Percentiles rank a stretch among this genome's conserved stretches.
These are phyloP conservation scores for Multifurca ochricompacta DNA, from an alignment of 768 basidiomycete species.

Conservation along the genomic window DNA sequence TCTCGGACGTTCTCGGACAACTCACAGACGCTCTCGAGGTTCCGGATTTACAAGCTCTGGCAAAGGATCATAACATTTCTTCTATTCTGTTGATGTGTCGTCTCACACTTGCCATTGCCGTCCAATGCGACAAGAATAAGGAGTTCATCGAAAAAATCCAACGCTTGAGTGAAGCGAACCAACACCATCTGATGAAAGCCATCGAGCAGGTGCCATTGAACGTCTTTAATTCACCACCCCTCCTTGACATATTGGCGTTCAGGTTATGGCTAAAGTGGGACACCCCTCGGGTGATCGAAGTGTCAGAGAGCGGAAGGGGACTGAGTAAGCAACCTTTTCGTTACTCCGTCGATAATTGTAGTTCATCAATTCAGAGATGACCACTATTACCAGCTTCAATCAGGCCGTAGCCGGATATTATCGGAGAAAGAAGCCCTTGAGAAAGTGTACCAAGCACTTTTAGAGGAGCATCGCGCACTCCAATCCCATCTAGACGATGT, in stretches of 20 bases:
- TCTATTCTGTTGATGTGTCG: constrained; percentile 73
- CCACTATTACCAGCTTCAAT: constrained; percentile 82
- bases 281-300: constrained; percentile 38
- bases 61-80: constrained; percentile 59
- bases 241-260: constrained; percentile 1
- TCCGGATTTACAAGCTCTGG: constrained; percentile 80
- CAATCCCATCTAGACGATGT: constrained; percentile 74
- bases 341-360: not conserved
- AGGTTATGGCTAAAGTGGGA: constrained; percentile 75
- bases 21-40: constrained; percentile 73
- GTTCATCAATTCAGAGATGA: constrained; percentile 52
- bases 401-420: constrained; percentile 65
- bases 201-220: constrained; percentile 68
- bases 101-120: constrained; percentile 76
- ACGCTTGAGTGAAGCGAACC: constrained; percentile 69
- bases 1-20: constrained; percentile 74
- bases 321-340: constrained; percentile 50
- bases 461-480: constrained; percentile 67
- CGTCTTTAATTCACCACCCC: not conserved
- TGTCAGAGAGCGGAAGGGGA: constrained; percentile 57
- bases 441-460: constrained; percentile 65
- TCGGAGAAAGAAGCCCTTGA: constrained; percentile 84
- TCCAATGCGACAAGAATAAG: constrained; percentile 84
- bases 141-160: constrained; percentile 88
- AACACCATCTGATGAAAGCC: constrained; percentile 86